Conservation (phyloP, 805 yeast species). For the Ogataea minuta region DNA sequence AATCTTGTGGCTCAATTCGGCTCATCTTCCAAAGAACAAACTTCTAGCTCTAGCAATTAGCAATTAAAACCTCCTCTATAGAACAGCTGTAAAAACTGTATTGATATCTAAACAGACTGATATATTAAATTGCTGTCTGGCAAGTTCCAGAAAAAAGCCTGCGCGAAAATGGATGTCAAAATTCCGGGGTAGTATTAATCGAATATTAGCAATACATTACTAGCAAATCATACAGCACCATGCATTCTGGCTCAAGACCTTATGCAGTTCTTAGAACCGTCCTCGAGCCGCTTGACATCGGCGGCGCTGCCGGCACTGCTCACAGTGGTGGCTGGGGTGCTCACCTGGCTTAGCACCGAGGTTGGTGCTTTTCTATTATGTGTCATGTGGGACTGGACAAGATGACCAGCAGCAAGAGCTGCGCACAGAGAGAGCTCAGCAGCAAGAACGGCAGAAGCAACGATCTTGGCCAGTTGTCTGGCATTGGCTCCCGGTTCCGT, state of each 20-base stretch:
- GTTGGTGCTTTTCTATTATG: conserved; percentile 64
- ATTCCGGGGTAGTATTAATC: conserved; percentile 8
- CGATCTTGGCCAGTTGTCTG: conserved; percentile 84
- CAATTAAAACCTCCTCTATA: too few relatives aligned
- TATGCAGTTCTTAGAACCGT: conserved; percentile 76
- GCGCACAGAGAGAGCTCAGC: conserved; percentile 93
- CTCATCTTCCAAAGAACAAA: conserved; percentile 1
- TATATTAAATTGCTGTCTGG: conserved; percentile 6
- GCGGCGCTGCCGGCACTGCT: conserved; percentile 25
- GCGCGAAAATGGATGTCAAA: conserved; percentile 4
- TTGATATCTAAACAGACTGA: too few relatives aligned
- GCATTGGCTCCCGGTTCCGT: conserved; percentile 94
- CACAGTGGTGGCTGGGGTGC: conserved; percentile 30
- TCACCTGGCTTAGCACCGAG: conserved; percentile 15
- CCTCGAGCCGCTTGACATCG: conserved; percentile 52
- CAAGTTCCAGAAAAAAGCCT: conserved; percentile 11
- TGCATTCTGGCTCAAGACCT: conserved; percentile 41
- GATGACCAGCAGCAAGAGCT: conserved; percentile 97
- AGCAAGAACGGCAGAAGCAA: conserved; percentile 93
- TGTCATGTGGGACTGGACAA: conserved; percentile 96
- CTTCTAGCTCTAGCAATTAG: not conserved
- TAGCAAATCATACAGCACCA: conserved; percentile 4
- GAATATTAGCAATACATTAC: conserved; percentile 12
- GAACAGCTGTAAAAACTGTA: too few relatives aligned
- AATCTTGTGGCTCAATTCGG: conserved; percentile 19